These are phyloP conservation scores for Alternaria sp. DNA, from an alignment of 2,329 filamentous ascomycete genomes.

Conservation along the genomic window DNA sequence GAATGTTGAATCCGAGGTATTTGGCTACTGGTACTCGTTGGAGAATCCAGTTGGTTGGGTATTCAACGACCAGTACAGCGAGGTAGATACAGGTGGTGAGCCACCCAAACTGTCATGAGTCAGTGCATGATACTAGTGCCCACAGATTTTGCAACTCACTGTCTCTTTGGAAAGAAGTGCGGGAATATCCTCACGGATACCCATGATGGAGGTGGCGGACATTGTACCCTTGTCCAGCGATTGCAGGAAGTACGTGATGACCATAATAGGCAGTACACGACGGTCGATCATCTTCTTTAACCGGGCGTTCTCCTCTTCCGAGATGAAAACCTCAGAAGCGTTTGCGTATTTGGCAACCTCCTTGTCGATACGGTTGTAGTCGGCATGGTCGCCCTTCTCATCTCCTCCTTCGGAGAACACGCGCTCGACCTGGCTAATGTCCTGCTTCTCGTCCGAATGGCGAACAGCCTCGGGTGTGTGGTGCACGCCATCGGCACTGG, in stretches of 20 bases:
- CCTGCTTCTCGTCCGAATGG: conserved; percentile 32
- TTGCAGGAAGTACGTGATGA: conserved; percentile 73
- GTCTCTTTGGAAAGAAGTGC: conserved; percentile 33
- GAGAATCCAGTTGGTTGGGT: conserved; percentile 71
- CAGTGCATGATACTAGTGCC: conserved; percentile 3
- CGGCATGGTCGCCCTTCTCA: conserved; percentile 59
- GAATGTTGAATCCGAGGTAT: conserved; percentile 68
- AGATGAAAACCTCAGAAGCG: conserved; percentile 62
- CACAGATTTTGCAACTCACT: conserved; percentile 21
- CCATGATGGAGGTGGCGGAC: conserved; percentile 69
- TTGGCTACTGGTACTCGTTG: conserved; percentile 71
- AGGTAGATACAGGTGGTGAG: conserved; percentile 78
- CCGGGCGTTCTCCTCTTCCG: conserved; percentile 64
- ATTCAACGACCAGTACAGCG: conserved; percentile 72
- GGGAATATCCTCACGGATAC: conserved; percentile 54
- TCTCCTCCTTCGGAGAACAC: conserved; percentile 54
- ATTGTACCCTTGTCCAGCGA: conserved; percentile 72
- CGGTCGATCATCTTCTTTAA: conserved; percentile 71
- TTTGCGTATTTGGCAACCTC: conserved; percentile 74
- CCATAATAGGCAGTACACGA: conserved; percentile 73
- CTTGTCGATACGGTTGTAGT: conserved; percentile 68
- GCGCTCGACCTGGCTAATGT: conserved; percentile 56
- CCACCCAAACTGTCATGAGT: conserved; percentile 66
- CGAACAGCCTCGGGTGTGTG: conserved; percentile 22
- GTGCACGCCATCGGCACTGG: conserved; percentile 23